Conservation (phyloP, 2,329 filamentous ascomycete species). For the Conoideocrella luteorostrata region DNA sequence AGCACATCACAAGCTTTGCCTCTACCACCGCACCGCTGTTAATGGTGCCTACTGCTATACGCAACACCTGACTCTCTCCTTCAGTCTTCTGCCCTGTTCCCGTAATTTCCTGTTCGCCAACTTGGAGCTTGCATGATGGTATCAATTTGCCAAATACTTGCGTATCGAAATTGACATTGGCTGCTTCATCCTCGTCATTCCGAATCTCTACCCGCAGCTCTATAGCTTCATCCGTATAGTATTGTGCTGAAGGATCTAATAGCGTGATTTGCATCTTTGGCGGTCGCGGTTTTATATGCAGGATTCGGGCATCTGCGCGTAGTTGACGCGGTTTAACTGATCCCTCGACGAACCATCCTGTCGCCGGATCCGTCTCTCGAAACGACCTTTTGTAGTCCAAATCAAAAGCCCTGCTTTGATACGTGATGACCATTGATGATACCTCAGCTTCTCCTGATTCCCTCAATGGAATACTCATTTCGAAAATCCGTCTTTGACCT, state of each 20-base stretch:
- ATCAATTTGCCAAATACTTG: slow-evolving; percentile 54
- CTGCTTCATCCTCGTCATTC: slow-evolving; percentile 79
- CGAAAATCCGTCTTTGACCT: slow-evolving; percentile 62
- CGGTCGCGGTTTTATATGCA: slow-evolving; percentile 78
- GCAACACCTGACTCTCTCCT: slow-evolving; percentile 37
- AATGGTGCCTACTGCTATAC: slow-evolving; percentile 41
- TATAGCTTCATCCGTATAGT: slow-evolving; percentile 79
- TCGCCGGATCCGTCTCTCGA: slow-evolving; percentile 31
- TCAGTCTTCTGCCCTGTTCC: slow-evolving; percentile 22
- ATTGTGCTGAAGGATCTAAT: slow-evolving; percentile 57
- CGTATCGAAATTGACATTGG: slow-evolving; percentile 64
- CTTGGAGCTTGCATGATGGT: slow-evolving; percentile 38
- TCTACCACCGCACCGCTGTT: slow-evolving; percentile 35
- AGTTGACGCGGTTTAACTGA: slow-evolving; percentile 39
- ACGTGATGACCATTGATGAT: slow-evolving; percentile 52
- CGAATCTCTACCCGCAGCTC: slow-evolving; percentile 60
- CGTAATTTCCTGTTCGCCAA: slow-evolving; percentile 26
- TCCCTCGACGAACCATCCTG: slow-evolving; percentile 45
- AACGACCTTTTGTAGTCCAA: slow-evolving; percentile 60
- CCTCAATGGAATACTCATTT: slow-evolving; percentile 66
- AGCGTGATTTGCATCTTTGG: slow-evolving; percentile 80
- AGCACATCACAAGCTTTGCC: slow-evolving; percentile 43
- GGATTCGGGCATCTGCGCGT: slow-evolving; percentile 43
- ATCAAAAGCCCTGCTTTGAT: slow-evolving; percentile 60
- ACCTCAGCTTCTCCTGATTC: slow-evolving; percentile 75